phyloP scores from a whole-genome alignment of 495 filamentous ascomycete genomes.

The Glarea lozoyensis region DNA sequence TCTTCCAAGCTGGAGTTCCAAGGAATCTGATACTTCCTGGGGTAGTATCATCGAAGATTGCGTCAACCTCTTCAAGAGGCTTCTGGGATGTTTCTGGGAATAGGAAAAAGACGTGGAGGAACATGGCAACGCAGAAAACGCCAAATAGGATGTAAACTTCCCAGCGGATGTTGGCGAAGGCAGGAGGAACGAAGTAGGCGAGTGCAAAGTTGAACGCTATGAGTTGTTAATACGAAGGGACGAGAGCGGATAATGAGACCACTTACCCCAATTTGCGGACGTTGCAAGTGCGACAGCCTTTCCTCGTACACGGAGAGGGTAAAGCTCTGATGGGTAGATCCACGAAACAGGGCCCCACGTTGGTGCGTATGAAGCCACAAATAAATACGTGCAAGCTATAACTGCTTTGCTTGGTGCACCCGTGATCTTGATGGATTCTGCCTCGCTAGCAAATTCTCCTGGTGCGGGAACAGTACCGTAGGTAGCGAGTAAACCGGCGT shows the following conservation, averaged over 20 bases:
- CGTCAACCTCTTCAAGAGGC: constrained; percentile 67
- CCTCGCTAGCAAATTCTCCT: constrained; percentile 27
- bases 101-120: constrained; percentile 67
- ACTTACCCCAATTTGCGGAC: constrained; percentile 58
- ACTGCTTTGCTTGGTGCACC: constrained; percentile 58
- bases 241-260: too few species aligned
- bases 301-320: constrained; percentile 61
- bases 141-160: constrained; percentile 68
- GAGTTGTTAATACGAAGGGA: too few species aligned
- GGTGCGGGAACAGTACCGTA: constrained; percentile 28
- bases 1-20: constrained; percentile 64
- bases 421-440: constrained; percentile 39
- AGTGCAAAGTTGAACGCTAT: constrained; percentile 60
- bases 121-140: constrained; percentile 64
- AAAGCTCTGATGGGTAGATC: constrained; percentile 72
- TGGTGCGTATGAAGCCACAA: constrained; percentile 66
- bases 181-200: constrained; percentile 67
- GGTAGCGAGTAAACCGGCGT: constrained; percentile 54
- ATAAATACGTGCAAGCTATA: constrained; percentile 71
- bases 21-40: constrained; percentile 48
- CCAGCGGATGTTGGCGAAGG: constrained; percentile 68
- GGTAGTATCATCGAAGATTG: constrained; percentile 51
- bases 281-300: constrained; percentile 68
- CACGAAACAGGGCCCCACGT: constrained; percentile 67
- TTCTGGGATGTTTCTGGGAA: constrained; percentile 81